Evolutionary conservation across 768 basidiomycete species (phyloP), one percentile per base, ranked within the genome.

Genomic region (Termitomyces sp.): DNA sequence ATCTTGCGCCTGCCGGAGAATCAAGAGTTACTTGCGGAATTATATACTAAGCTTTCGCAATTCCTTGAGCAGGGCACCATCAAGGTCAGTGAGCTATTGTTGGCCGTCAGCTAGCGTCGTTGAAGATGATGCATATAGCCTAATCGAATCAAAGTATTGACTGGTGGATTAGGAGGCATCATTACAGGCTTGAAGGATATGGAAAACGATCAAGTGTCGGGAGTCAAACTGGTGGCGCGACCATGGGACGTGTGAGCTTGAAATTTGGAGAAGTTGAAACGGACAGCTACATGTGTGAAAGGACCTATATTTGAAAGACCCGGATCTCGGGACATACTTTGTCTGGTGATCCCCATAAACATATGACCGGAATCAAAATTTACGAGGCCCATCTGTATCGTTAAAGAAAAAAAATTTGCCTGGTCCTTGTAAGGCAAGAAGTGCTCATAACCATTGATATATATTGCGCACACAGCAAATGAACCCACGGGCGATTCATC

Each of bases 111-210:
- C 34, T 4, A 24, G 34, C 22, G 29, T 31, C 45, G 15, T 28
- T 22, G 20, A 52, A 12, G 33, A 50, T 54, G 10, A 18, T 51
- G n/a, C 28, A 6, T 52, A 12, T 28, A 82, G 81, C 77, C 79
- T 1, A 80, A 77, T 64, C 67, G 67, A 22, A 69, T 75, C 10
- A 76, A 80, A 54, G 63, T 75, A 16, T 54, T 82, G 13, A 66
- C 72, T 0, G 69, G 70, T 13, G 81, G 81, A 8, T 65, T 82
- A 24, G 68, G 65, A 31, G 80, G 74, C 10, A 73, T 82, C 55
- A 62, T 66, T 34, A 66, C 66, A 13, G 82, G 75, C 9, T 63
- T 84, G 49, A 68, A 72, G 64, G 69, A 74, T 46, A 62, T 83
- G 63, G 66, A 73, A 58, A 66, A 69, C 4, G 71, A 73, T 33